A percentile compares a stretch with the other conserved stretches of the same genome.
These are phyloP conservation scores for Apiospora saccharicola DNA, from an alignment of 2,329 filamentous ascomycete genomes.

Conservation along the genomic window DNA sequence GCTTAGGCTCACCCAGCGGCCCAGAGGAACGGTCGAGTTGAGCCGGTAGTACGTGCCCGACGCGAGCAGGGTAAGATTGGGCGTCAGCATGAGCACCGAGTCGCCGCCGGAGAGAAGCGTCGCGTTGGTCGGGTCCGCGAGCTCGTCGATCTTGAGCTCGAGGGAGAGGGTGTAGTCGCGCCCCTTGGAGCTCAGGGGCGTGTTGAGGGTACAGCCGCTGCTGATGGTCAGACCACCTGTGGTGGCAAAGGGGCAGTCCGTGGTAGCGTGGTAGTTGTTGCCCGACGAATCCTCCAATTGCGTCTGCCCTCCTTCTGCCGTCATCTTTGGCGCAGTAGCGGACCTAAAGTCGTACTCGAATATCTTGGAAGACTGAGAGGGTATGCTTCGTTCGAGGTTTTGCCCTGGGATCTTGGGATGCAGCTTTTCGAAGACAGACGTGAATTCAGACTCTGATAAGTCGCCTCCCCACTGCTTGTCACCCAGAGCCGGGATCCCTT, in stretches of 20 bases:
- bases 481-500: conserved; percentile 58
- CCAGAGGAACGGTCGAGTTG: conserved; percentile 43
- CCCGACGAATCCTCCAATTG: conserved; percentile 46
- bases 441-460: conserved; percentile 49
- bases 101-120: conserved; percentile 52
- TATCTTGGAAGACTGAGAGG: conserved; percentile 45
- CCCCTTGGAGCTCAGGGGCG: conserved; percentile 61
- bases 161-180: conserved; percentile 63
- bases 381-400: conserved; percentile 55
- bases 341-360: conserved; percentile 43
- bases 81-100: conserved; percentile 52
- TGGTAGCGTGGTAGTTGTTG: conserved; percentile 50
- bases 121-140: conserved; percentile 43
- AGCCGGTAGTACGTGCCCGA: conserved; percentile 46
- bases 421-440: conserved; percentile 46
- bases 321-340: not conserved
- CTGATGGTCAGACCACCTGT: conserved; percentile 41
- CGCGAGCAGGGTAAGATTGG: conserved; percentile 45
- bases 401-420: conserved; percentile 53
- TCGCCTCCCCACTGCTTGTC: conserved; percentile 62
- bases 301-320: not conserved
- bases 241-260: conserved; percentile 43
- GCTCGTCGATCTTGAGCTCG: conserved; percentile 44
- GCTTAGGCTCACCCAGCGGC: conserved; percentile 40
- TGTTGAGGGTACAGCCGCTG: conserved; percentile 50